phyloP scores from a whole-genome alignment of 495 filamentous ascomycete species.

The Podospora fimiseda region DNA sequence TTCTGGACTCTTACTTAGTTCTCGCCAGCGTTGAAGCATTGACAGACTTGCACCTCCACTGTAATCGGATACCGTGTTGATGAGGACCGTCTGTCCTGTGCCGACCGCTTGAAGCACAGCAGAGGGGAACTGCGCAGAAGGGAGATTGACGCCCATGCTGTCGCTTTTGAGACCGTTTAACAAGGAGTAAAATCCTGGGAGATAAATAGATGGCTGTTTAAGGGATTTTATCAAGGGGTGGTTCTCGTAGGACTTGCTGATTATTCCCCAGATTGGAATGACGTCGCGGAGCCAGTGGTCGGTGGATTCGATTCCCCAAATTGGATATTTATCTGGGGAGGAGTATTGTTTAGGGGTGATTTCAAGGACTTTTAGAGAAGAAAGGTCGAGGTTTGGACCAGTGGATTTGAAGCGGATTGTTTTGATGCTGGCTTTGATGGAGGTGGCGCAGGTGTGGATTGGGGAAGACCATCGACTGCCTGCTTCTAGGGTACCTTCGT shows the following conservation, averaged over 20 bases:
- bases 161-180: not conserved
- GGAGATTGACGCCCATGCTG: not conserved
- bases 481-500: constrained; percentile 23
- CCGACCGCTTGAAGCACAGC: not conserved
- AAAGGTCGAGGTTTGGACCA: constrained; percentile 20
- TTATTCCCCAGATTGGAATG: constrained; percentile 32
- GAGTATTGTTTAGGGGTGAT: constrained; percentile 26
- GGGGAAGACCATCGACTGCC: constrained; percentile 33
- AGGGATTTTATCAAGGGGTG: constrained; percentile 25
- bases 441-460: constrained; percentile 37
- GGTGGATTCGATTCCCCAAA: constrained; percentile 35
- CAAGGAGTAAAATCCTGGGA: constrained; percentile 21
- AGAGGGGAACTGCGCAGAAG: not conserved
- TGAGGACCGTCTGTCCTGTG: not conserved
- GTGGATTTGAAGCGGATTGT: constrained; percentile 27
- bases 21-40: not conserved
- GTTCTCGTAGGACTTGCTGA: constrained; percentile 20
- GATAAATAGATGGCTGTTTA: constrained; percentile 22
- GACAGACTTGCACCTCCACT: not conserved
- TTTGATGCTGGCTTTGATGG: constrained; percentile 37
- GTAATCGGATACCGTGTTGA: not conserved
- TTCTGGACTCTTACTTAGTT: not conserved
- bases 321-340: constrained; percentile 14
- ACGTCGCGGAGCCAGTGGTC: constrained; percentile 16
- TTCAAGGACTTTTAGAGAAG: constrained; percentile 16